Base-by-base conservation (phyloP, 2,329 filamentous ascomycete species). In the Fusarium anguioides region DNA sequence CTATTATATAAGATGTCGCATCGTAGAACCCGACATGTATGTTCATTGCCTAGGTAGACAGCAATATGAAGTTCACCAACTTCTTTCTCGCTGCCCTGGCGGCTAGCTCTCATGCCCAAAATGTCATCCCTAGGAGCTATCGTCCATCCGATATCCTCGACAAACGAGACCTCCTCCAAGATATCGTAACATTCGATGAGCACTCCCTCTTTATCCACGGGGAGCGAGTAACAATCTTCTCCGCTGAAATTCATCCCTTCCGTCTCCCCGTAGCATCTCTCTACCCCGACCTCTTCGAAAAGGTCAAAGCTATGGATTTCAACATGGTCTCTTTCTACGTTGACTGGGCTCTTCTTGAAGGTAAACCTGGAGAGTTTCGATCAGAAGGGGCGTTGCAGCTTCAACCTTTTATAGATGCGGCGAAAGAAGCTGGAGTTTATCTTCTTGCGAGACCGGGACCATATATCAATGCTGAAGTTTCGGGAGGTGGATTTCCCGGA, bases 231-330 rank as follows among this genome's bases (percentile, higher is more conserved):
- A 87, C 92, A 74, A 82, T 94, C 33, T 93, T 90, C 75, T 89
- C 87, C 39, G 91, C 88, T 36, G 91, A 94, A 74, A 84, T 93
- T 5, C 91, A 94, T 73, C 90, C 91, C 0, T 94, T 83, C 53
- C 79, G 83, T 2, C 75, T 84, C 2, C 82, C 83, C 0, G 81
- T 83, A 0, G 80, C 82, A 1, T 78, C 76, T 1, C 73, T 84
- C 0, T 84, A 89, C 81, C 81, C 91, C 10, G 92, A 95, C 68
- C 75, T 95, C 3, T 90, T 96, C 70, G 89, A 96, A 72, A 96
- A 96, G 78, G 87, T 95, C 76, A 94, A 91, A 76, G 89, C 91
- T 1, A 79, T 94, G 3, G 93, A 93, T 0, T 94, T 93, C 79
- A 95, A 91, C 70, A 86, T 87, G 41, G 90, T 94, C 2, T 93